Evolutionary conservation across 202 grass and related monocot species (phyloP).

Genomic region (Setaria viridis): DNA sequence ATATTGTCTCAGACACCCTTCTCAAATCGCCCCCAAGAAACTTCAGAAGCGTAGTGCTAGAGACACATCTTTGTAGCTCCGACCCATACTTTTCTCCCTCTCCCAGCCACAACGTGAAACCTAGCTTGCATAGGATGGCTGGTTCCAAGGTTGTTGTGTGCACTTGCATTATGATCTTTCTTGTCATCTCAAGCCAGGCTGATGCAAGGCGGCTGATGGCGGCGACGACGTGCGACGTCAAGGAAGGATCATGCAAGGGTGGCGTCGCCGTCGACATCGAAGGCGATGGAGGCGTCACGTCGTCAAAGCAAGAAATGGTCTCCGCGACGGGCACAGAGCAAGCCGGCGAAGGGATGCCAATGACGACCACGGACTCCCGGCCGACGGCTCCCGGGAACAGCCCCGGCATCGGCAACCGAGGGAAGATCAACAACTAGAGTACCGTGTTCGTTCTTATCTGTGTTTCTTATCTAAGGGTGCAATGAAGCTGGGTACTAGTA

Average conservation of each 20-base stretch:
- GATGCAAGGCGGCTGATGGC: conserved; percentile 42
- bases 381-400: conserved; percentile 53
- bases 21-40: conserved; percentile 16
- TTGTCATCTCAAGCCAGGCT: conserved; percentile 50
- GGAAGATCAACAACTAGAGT: conserved; percentile 46
- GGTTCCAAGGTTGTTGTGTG: conserved; percentile 39
- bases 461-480: conserved; percentile 16
- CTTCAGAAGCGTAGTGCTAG: not conserved
- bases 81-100: not conserved
- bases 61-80: not conserved
- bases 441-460: not conserved
- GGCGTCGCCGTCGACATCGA: not conserved
- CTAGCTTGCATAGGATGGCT: conserved; percentile 22
- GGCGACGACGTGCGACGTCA: not conserved
- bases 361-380: conserved; percentile 44
- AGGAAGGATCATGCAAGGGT: conserved; percentile 12
- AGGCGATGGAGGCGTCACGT: conserved; percentile 28
- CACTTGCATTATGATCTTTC: conserved; percentile 49
- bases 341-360: conserved; percentile 36
- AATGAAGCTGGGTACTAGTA: conserved; percentile 9
- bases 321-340: not conserved
- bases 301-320: conserved; percentile 31
- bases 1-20: conserved; percentile 24
- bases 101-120: not conserved
- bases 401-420: conserved; percentile 61